These are phyloP conservation scores for Sanghuangporus weigelae DNA, from an alignment of 1,284 basidiomycete species.

Conservation along the genomic window DNA sequence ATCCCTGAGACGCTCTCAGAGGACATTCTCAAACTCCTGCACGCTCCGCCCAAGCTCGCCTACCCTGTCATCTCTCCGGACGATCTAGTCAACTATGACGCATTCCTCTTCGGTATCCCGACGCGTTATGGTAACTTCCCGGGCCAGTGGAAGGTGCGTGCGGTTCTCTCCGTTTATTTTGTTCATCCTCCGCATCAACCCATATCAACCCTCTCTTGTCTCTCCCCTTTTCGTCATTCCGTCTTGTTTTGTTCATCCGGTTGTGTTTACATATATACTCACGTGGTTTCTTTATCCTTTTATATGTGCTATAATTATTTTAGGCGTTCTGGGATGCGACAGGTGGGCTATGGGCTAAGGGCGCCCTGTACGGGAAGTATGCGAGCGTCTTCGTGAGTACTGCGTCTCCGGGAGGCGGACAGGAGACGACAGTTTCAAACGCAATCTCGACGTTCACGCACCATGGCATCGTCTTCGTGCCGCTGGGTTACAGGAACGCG, in stretches of 20 bases:
- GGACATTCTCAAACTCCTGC: constrained; percentile 73
- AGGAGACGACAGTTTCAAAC: constrained; percentile 64
- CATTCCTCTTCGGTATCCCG: constrained; percentile 70
- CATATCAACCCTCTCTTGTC: neutral
- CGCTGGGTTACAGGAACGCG: constrained; percentile 66
- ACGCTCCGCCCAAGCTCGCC: constrained; percentile 65
- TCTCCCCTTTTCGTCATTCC: neutral
- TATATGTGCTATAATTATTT: neutral
- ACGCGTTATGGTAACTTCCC: constrained; percentile 74
- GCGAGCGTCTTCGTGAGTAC: constrained; percentile 70
- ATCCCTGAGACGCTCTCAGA: constrained; percentile 80
- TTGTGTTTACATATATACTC: neutral
- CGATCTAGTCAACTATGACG: constrained; percentile 63
- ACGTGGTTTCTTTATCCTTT: neutral
- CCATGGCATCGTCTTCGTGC: constrained; percentile 77
- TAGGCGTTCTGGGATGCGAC: constrained; percentile 83
- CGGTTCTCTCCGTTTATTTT: neutral
- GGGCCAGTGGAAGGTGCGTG: constrained; percentile 61
- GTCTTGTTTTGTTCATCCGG: neutral
- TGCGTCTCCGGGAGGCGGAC: constrained; percentile 62
- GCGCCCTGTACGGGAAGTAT: constrained; percentile 77
- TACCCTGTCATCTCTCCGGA: constrained; percentile 72
- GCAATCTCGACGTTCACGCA: constrained; percentile 72
- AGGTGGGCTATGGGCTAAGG: constrained; percentile 69
- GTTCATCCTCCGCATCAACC: neutral